These are phyloP conservation scores for Pythium dissimile DNA, from an alignment of 352 stramenopile species.

Conservation along the genomic window DNA sequence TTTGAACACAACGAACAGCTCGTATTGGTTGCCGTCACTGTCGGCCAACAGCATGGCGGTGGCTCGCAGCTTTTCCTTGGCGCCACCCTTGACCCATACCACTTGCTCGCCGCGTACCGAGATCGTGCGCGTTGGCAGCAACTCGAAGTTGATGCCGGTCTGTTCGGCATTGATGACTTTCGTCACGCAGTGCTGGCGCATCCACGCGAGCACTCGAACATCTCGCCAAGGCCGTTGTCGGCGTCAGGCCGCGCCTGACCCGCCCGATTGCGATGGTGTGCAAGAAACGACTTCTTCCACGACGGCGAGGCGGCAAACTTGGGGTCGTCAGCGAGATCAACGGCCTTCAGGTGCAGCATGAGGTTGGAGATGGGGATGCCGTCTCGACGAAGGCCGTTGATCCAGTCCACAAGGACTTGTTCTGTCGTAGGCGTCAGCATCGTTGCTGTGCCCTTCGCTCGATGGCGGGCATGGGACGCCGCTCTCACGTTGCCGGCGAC, in stretches of 20 bases:
- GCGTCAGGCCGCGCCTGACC: too few relatives aligned
- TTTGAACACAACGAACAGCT: constrained; percentile 26
- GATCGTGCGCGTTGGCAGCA: constrained; percentile 9
- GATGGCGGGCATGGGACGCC: neutral
- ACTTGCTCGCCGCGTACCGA: neutral
- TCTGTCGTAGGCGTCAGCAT: too few relatives aligned
- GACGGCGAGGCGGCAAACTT: neutral
- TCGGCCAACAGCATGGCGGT: constrained; percentile 27
- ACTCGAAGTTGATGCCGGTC: constrained; percentile 9
- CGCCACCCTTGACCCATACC: constrained; percentile 13
- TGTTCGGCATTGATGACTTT: constrained; percentile 9
- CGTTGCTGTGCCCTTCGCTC: too few relatives aligned
- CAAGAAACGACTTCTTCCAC: constrained; percentile 6
- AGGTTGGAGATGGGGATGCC: too few relatives aligned
- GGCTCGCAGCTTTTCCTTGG: constrained; percentile 24
- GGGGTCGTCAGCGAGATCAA: constrained; percentile 1
- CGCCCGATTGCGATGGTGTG: too few relatives aligned
- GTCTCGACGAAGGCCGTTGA: too few relatives aligned
- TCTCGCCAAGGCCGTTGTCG: too few relatives aligned
- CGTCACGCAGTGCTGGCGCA: neutral
- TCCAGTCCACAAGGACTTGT: too few relatives aligned
- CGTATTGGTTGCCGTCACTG: constrained; percentile 20
- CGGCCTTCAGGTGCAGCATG: neutral
- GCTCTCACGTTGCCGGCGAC: neutral
- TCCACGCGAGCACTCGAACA: neutral